Conservation (phyloP, 768 basidiomycete genomes). For the Trametes cubensis region DNA sequence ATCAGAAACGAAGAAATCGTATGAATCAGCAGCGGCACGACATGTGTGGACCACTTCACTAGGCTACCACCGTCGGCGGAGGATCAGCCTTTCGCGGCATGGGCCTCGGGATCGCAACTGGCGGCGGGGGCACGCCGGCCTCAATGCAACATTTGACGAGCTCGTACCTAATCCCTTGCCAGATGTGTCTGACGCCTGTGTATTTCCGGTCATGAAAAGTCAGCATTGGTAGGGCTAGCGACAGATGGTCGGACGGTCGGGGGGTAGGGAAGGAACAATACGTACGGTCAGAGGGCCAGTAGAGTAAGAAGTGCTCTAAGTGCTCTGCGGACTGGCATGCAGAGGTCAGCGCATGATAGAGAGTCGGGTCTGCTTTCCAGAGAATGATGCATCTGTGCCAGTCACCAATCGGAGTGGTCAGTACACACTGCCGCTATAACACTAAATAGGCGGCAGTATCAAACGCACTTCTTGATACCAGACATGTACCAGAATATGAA, state of each 20-base stretch:
- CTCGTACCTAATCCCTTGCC: conserved; percentile 8
- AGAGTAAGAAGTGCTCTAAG: conserved; percentile 12
- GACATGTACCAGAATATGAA: conserved; percentile 21
- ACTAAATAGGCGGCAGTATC: too few species aligned
- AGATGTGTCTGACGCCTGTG: conserved; percentile 9
- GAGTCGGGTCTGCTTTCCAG: conserved; percentile 14
- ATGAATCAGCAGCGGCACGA: too few species aligned
- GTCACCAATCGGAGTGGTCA: background rate
- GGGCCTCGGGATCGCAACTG: conserved; percentile 1
- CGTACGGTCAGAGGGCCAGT: conserved; percentile 19
- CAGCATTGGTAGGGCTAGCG: background rate
- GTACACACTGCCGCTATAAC: too few species aligned
- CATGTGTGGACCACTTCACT: background rate
- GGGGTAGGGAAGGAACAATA: background rate
- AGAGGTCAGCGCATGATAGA: conserved; percentile 1
- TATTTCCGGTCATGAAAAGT: background rate
- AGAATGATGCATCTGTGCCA: conserved; percentile 12
- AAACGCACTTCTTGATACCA: conserved; percentile 19
- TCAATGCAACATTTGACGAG: conserved; percentile 11
- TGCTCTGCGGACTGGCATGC: background rate
- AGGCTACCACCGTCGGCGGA: background rate
- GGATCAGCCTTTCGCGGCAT: background rate
- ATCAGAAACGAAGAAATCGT: too few species aligned
- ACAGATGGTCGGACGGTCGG: background rate
- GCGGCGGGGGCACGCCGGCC: conserved; percentile 10